Percentiles rank a stretch among this genome's conserved stretches.
phyloP scores from a whole-genome alignment of 2,329 filamentous ascomycete genomes.

The Rugonectria rugulosa region DNA sequence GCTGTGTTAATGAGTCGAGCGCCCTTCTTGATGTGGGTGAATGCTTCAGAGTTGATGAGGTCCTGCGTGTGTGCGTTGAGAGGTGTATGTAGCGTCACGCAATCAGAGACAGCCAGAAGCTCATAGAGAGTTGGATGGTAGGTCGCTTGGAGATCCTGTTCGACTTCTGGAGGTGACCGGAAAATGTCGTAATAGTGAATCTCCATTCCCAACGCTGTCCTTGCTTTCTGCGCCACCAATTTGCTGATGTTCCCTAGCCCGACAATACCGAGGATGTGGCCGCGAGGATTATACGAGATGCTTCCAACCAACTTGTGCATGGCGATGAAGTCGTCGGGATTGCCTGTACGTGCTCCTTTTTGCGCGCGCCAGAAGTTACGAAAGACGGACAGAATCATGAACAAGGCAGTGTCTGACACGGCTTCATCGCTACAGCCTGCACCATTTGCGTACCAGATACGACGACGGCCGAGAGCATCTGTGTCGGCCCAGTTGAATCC shows the following conservation, averaged over 20 bases:
- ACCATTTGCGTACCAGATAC: constrained; percentile 54
- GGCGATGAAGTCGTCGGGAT: constrained; percentile 22
- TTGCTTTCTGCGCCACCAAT: constrained; percentile 55
- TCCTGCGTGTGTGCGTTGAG: constrained; percentile 28
- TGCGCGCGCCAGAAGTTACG: constrained; percentile 57
- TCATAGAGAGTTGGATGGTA: constrained; percentile 40
- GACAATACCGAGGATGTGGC: constrained; percentile 58
- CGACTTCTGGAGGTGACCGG: constrained; percentile 37
- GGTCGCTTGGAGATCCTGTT: constrained; percentile 39
- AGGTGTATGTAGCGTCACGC: constrained; percentile 44
- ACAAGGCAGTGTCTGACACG: constrained; percentile 52
- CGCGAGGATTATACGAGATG: constrained; percentile 57
- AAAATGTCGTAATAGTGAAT: constrained; percentile 60
- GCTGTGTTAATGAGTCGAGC: constrained; percentile 60
- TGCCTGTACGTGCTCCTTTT: constrained; percentile 26
- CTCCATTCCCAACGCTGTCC: constrained; percentile 58
- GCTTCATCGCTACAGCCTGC: constrained; percentile 52
- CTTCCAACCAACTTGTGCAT: constrained; percentile 31
- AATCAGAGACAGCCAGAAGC: constrained; percentile 43
- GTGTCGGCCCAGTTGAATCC: constrained; percentile 71
- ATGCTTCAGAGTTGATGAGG: constrained; percentile 22
- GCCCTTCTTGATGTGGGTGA: constrained; percentile 54
- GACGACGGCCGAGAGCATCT: constrained; percentile 46
- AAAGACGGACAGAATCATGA: constrained; percentile 55
- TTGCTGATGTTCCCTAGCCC: constrained; percentile 57